Base-by-base conservation (phyloP, 163 green algal species). In the Chlamydomonas reinhardtii region DNA sequence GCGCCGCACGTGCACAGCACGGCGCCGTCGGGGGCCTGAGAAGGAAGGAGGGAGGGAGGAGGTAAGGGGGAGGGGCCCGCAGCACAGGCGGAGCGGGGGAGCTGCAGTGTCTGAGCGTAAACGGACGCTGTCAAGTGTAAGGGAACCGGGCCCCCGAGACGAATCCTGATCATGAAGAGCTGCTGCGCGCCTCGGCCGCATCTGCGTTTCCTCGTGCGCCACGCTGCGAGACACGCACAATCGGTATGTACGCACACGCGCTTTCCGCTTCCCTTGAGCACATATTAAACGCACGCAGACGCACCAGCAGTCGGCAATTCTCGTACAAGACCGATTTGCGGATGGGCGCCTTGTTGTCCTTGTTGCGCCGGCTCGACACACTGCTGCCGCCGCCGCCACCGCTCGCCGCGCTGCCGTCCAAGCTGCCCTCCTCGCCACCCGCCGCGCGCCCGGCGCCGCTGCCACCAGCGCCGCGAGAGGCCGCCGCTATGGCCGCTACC, bases 261-360 rank as follows among this genome's bases (percentile, higher is more conserved):
- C 39, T 48, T 48, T 48, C 5, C 39, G 39, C 39, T 48, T 48
- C 8, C 39, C 39, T 48, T 48, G 39, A n/a, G n/a, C n/a, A n/a
- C n/a, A n/a, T n/a, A n/a, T n/a, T n/a, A n/a, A n/a, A 31, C 73
- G 8, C 24, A 35, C 35, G 9, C 9, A 27, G 2, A 34, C 83
- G 48, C 66, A 90, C 85, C 72, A 90, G 79, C 32, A 90, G 64
- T 15, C 79, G 66, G 73, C 86, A 90, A 54, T 90, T 90, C 79
- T 90, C 86, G 32, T 90, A 90, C 48, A 90, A 73, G 64, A 79
- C 78, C 2, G 61, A 78, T 79, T 90, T 90, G 70, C 86, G 78
- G 0, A 80, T 88, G 24, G 72, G 82, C 37, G 81, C 72, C 72
- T 82, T 82, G 54, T 59, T 25, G 14, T 76, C 35, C 70, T 32